These are phyloP conservation scores for Aspergillus tamarii DNA, from an alignment of 2,329 filamentous ascomycete species.

Conservation along the genomic window DNA sequence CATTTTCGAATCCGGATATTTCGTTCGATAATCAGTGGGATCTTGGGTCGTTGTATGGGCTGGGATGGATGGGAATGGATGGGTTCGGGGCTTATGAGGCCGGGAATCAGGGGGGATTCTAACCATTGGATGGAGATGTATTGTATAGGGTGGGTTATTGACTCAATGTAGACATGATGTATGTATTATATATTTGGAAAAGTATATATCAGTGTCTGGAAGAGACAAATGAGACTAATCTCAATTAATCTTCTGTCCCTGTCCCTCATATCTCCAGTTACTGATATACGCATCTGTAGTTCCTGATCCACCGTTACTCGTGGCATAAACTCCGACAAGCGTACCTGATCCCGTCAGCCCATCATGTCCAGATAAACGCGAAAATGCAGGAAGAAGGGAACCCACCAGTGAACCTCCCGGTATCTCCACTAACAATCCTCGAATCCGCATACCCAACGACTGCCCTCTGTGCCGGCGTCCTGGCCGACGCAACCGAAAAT, in stretches of 20 bases:
- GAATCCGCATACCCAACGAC: background rate
- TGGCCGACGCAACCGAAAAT: background rate
- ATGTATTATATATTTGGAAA: background rate
- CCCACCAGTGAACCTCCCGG: slow-evolving; percentile 9
- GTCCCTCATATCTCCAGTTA: slow-evolving; percentile 9
- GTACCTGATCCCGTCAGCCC: slow-evolving; percentile 4
- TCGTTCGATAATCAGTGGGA: slow-evolving; percentile 21
- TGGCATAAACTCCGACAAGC: slow-evolving; percentile 6
- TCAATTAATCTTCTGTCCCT: background rate
- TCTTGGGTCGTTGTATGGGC: slow-evolving; percentile 14
- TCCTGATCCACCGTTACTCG: slow-evolving; percentile 4
- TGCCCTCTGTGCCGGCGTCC: background rate
- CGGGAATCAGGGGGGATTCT: background rate
- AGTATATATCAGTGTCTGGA: background rate
- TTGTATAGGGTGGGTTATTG: background rate
- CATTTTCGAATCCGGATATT: slow-evolving; percentile 17
- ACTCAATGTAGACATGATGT: background rate
- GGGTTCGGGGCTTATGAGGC: slow-evolving; percentile 4
- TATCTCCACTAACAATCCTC: slow-evolving; percentile 7
- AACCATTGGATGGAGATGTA: background rate
- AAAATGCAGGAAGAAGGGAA: background rate
- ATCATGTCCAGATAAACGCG: background rate
- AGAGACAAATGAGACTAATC: background rate
- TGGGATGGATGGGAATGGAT: slow-evolving; percentile 18
- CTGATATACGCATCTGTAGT: slow-evolving; percentile 7